Evolutionary conservation across 768 basidiomycete species (phyloP), one percentile per base, ranked within the genome.

Genomic region (Xerocomus potaroensis): DNA sequence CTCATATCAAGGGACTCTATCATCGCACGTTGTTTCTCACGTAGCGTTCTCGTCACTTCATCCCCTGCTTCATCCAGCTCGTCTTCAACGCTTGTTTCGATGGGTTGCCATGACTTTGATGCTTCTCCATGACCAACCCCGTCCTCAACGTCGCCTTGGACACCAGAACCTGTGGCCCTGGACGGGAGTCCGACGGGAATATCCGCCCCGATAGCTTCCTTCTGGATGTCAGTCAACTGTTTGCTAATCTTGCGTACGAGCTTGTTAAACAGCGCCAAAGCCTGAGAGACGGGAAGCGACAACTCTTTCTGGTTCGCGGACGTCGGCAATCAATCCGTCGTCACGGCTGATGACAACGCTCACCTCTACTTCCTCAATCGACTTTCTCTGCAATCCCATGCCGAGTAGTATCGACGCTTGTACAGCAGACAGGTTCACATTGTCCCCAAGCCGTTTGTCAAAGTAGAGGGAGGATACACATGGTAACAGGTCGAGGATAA

Each of bases 351-450:
- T 6, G 9, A 18, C 37, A 11, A n/a, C 42, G 45, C 78, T 47
- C 51, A 86, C 88, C 77, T 95, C 93, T 18, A 95, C 75, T 27
- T 89, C 88, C 62, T 99, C 95, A 29, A 97, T 78, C 1, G 78
- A 70, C 66, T 97, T 97, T 33, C 89, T 74, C 67, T 98, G 95
- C 41, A 94, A 66, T 1, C 95, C 93, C 36, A 97, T 73, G 0
- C 91, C 91, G 24, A 96, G 77, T 18, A 97, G 69, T 51, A 98
- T 93, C 7, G 91, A 87, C 53, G 87, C 87, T 69, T 98, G 96
- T 5, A 97, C 86, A 0, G 87, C 90, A 33, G 88, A 90, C 16
- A 98, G 66, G 35, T 69, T 78, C 16, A 87, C 70, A 15, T 83
- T 83, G 5, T 73, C 74, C 1, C 81, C 83, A 3, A 87, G 65